phyloP scores from a whole-genome alignment of 345 rosid genomes.

The Noccaea caerulescens region DNA sequence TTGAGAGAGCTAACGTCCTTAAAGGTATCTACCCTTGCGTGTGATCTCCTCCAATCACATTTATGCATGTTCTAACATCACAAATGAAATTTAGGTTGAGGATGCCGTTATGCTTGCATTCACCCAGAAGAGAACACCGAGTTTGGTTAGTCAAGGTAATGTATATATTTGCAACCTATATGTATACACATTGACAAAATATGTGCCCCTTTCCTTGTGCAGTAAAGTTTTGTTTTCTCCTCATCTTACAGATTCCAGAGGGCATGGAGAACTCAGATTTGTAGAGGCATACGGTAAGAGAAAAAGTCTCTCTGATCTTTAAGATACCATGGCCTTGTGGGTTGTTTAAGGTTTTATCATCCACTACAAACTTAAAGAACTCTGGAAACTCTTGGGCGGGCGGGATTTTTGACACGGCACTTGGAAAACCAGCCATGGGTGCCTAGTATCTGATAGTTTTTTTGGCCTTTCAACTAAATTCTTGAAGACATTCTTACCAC shows the following conservation, averaged over 20 bases:
- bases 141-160: constrained; percentile 54
- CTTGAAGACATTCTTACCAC: not conserved
- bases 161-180: constrained; percentile 35
- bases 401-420: no score
- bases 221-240: constrained; percentile 6
- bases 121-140: constrained; percentile 62
- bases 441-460: not conserved
- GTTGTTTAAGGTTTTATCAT: constrained; percentile 4
- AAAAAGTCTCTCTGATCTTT: not conserved
- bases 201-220: not conserved
- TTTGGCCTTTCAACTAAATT: not conserved
- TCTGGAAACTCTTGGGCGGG: not conserved
- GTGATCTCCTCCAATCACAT: not conserved
- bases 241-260: constrained; percentile 61
- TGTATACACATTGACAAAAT: not conserved
- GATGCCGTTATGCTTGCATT: constrained; percentile 85
- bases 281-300: constrained; percentile 81
- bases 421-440: no score
- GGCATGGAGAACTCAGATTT: constrained; percentile 64
- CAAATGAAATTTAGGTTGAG: constrained; percentile 62
- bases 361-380: not conserved
- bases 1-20: constrained; percentile 86
- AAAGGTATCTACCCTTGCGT: constrained; percentile 57
- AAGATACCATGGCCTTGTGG: not conserved
- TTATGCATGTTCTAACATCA: not conserved